Evolutionary conservation across 805 yeast species (phyloP).

Genomic region (Kodamaea nitidulidarum): DNA sequence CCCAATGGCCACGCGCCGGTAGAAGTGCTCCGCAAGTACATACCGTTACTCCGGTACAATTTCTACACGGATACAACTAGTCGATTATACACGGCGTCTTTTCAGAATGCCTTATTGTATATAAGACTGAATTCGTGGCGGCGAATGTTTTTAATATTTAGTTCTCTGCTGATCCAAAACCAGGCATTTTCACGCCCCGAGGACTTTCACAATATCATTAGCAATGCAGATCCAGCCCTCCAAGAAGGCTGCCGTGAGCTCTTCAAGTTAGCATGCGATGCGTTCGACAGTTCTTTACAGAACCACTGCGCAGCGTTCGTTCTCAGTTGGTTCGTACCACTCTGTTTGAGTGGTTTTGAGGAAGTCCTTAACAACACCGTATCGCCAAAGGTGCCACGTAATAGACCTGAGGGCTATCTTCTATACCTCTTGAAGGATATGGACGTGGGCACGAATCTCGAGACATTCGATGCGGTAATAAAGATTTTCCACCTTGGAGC

Average conservation of each 20-base stretch:
- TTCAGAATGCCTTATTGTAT: constrained; percentile 21
- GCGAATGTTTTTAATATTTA: constrained; percentile 31
- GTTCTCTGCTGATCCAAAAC: constrained; percentile 28
- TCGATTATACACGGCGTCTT: constrained; percentile 18
- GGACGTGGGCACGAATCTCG: constrained; percentile 22
- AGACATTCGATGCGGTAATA: constrained; percentile 33
- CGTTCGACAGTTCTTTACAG: constrained; percentile 26
- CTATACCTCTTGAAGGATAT: constrained; percentile 27
- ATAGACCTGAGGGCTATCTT: constrained; percentile 31
- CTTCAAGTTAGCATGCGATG: constrained; percentile 28
- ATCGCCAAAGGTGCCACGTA: constrained; percentile 13
- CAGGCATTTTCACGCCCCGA: constrained; percentile 36
- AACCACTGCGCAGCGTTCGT: constrained; percentile 18
- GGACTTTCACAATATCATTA: constrained; percentile 28
- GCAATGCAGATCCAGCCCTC: constrained; percentile 17
- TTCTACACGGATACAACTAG: constrained; percentile 27
- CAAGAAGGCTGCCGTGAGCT: constrained; percentile 24
- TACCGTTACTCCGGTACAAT: constrained; percentile 31
- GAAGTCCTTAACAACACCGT: constrained; percentile 5
- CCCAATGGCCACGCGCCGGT: constrained; percentile 16
- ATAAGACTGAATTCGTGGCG: constrained; percentile 35
- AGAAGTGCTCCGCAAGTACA: constrained; percentile 25
- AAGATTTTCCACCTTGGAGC: constrained; percentile 35
- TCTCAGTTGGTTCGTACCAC: constrained; percentile 30
- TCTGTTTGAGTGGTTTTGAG: constrained; percentile 33